Conservation (phyloP, 2,329 filamentous ascomycete species). For the Neopestalotiopsis rosae region DNA sequence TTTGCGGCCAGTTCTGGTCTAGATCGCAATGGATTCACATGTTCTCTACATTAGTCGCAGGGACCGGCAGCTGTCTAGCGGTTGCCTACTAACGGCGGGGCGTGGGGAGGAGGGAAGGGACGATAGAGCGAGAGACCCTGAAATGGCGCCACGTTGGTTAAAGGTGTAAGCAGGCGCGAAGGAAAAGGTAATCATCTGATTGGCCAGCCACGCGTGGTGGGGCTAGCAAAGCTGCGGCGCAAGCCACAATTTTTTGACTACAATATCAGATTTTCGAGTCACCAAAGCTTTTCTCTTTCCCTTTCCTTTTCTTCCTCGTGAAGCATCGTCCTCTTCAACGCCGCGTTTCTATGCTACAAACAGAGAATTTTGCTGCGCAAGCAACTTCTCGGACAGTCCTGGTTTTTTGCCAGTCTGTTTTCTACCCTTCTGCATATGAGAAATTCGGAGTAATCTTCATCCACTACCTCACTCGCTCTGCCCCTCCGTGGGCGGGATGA, state of each 20-base stretch:
- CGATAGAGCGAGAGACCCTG: neutral
- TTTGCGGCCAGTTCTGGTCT: neutral
- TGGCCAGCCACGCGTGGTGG: constrained; percentile 11
- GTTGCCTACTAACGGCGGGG: neutral
- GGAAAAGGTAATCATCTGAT: neutral
- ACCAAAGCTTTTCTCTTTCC: constrained; percentile 11
- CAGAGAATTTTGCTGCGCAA: constrained; percentile 55
- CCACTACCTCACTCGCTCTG: constrained; percentile 45
- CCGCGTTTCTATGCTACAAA: constrained; percentile 96
- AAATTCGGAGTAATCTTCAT: constrained; percentile 99
- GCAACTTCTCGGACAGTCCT: constrained; percentile 39
- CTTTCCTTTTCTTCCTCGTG: constrained; percentile 43
- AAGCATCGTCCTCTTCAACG: constrained; percentile 88
- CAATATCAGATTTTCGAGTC: constrained; percentile 17
- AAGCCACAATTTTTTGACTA: neutral
- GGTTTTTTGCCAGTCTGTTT: constrained; percentile 25
- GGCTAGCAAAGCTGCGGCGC: constrained; percentile 5
- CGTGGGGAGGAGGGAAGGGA: no score
- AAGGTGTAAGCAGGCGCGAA: neutral
- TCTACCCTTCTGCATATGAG: constrained; percentile 74
- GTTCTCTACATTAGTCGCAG: neutral
- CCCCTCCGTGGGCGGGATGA: constrained; percentile 47
- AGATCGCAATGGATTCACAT: neutral
- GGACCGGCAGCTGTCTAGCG: neutral
- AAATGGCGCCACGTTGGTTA: neutral